A percentile compares a stretch with the other conserved stretches of the same genome.
Evolutionary conservation across 139 green algal genomes (phyloP).

Genomic region (Chlorella sp.): DNA sequence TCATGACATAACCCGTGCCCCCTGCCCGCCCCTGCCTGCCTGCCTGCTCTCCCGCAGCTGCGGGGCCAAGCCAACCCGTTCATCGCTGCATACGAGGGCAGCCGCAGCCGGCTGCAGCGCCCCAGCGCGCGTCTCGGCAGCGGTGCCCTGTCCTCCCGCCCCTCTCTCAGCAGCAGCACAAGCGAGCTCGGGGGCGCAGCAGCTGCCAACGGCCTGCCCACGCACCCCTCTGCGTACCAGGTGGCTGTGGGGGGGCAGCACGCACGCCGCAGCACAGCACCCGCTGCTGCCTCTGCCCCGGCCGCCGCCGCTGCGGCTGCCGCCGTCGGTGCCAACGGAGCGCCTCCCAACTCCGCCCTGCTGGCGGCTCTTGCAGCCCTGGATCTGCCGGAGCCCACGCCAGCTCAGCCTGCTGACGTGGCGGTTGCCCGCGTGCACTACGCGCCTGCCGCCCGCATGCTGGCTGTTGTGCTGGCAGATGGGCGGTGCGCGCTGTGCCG

Average conservation of each 20-base stretch:
- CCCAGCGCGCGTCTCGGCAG: background rate
- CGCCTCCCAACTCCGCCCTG: background rate
- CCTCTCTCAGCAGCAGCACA: background rate
- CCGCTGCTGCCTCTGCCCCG: background rate
- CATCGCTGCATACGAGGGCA: slow-evolving; percentile 31
- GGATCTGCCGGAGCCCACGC: slow-evolving; percentile 40
- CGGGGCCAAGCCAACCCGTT: slow-evolving; percentile 49
- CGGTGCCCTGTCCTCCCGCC: background rate
- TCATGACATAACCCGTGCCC: no score
- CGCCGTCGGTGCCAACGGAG: no score
- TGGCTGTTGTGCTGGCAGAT: slow-evolving; percentile 56
- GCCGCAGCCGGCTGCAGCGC: slow-evolving; percentile 22
- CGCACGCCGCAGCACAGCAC: background rate
- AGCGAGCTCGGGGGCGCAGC: background rate
- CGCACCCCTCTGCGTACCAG: background rate
- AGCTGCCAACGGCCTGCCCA: background rate
- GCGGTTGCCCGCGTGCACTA: slow-evolving; percentile 43
- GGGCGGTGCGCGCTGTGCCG: slow-evolving; percentile 51
- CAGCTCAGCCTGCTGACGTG: slow-evolving; percentile 21
- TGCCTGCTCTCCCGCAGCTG: slow-evolving; percentile 35
- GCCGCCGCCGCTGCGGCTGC: background rate
- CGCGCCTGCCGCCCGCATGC: slow-evolving; percentile 32
- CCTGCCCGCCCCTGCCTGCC: background rate
- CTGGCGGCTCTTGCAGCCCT: background rate
- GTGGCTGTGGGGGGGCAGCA: background rate